A percentile compares a stretch with the other conserved stretches of the same genome.
Conservation (phyloP, 192 early-diverging fungal species). For the Phlyctochytrium bullatum region DNA sequence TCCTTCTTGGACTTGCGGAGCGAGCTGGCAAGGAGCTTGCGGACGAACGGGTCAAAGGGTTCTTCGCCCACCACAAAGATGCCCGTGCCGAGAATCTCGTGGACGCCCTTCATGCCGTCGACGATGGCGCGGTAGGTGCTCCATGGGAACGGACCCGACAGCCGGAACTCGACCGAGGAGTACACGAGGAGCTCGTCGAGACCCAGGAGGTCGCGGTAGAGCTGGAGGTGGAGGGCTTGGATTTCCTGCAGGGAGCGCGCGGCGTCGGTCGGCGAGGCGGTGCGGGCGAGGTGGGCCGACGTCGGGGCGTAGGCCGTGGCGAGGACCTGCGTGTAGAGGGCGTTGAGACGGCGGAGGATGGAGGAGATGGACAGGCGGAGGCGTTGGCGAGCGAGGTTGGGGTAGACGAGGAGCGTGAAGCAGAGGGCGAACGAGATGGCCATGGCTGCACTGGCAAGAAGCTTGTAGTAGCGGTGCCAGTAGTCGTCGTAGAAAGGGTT, state of each 20-base stretch:
- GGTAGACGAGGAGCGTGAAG: constrained; percentile 3
- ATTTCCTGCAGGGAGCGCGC: too few relatives aligned
- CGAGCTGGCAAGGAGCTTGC: neutral
- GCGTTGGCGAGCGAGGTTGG: neutral
- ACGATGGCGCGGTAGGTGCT: neutral
- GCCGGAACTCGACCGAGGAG: neutral
- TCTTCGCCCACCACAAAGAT: neutral
- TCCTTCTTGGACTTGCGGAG: neutral
- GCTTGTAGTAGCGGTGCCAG: constrained; percentile 6
- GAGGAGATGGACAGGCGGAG: neutral
- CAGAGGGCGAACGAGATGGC: constrained; percentile 1
- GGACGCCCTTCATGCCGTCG: neutral
- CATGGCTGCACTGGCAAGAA: constrained; percentile 4
- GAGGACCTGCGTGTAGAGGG: neutral
- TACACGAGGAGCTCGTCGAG: neutral
- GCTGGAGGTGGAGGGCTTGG: neutral
- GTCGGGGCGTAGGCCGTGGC: neutral
- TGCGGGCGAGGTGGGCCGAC: too few relatives aligned
- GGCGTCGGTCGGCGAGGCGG: too few relatives aligned
- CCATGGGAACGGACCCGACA: neutral
- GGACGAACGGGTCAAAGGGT: neutral
- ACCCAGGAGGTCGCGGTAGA: neutral
- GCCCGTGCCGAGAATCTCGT: neutral
- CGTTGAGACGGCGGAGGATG: constrained; percentile 7
- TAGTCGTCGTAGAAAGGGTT: neutral